Conservation (phyloP, 495 filamentous ascomycete species). For the Trichodelitschia bisporula region DNA sequence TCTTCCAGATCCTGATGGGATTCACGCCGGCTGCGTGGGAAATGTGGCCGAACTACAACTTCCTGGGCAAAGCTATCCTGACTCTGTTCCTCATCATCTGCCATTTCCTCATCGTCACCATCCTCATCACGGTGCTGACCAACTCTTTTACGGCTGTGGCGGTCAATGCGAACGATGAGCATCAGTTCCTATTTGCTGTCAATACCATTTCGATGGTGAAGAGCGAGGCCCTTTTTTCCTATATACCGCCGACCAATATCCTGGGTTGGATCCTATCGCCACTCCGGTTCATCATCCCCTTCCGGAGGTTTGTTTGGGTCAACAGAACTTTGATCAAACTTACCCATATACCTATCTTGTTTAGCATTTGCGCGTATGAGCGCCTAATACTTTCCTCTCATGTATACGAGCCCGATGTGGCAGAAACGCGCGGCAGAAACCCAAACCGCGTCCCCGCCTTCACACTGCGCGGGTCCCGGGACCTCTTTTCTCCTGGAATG, state of each 20-base stretch:
- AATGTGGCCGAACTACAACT: slow-evolving; percentile 53
- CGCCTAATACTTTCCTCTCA: slow-evolving; percentile 40
- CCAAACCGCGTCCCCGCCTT: neutral
- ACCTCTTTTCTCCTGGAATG: slow-evolving; percentile 42
- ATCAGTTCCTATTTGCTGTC: slow-evolving; percentile 83
- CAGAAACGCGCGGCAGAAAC: neutral
- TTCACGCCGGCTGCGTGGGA: slow-evolving; percentile 55
- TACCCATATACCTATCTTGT: slow-evolving; percentile 69
- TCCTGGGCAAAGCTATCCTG: slow-evolving; percentile 48
- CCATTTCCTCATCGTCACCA: slow-evolving; percentile 84
- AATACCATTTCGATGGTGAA: slow-evolving; percentile 95
- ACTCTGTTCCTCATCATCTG: slow-evolving; percentile 73
- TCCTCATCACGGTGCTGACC: slow-evolving; percentile 74
- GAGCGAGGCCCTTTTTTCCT: slow-evolving; percentile 78
- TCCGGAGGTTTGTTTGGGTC: slow-evolving; percentile 50
- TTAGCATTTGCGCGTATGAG: slow-evolving; percentile 71
- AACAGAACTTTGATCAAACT: slow-evolving; percentile 75
- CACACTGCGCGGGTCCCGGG: no score
- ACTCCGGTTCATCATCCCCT: slow-evolving; percentile 49
- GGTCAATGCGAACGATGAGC: slow-evolving; percentile 75
- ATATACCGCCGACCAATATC: slow-evolving; percentile 70
- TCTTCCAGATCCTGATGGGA: slow-evolving; percentile 89
- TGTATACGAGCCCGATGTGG: slow-evolving; percentile 38
- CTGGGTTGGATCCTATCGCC: slow-evolving; percentile 71
- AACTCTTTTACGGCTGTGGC: slow-evolving; percentile 90